Evolutionary conservation across 345 rosid genomes (phyloP), one percentile per base, ranked within the genome.

Genomic region (Arabis hirsuta): DNA sequence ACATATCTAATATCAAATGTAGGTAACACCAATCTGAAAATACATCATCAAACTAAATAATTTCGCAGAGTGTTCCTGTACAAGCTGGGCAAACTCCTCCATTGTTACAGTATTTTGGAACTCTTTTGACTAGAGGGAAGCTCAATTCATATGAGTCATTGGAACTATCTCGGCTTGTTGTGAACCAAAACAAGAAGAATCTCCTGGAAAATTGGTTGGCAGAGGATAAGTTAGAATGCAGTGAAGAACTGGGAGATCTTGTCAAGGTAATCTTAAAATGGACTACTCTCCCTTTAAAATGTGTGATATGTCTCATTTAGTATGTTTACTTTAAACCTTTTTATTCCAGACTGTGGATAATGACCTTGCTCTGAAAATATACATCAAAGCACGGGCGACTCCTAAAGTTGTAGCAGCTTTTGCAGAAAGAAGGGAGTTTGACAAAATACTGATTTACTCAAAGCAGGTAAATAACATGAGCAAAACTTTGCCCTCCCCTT

Each of bases 51-150:
- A 56, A 36, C 45, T 13, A 34, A 51, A 46, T 39, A 52, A 29
- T 34, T 12, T 55, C 84, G 78, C 83, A 95, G 99, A 92, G 98
- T 82, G 99, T 96, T 73, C 99, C 99, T 57, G 98, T 90, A 62
- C 98, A 87, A 90, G 79, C 98, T 78, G 99, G 99, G 76, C 99
- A 96, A 81, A 87, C 98, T 58, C 98, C 99, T 11, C 99, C 99
- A 20, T 72, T 96, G 71, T 72, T 96, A 83, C 99, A 96, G 80
- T 96, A 96, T 79, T 96, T 96, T 83, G 97, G 99, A 78, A 90
- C 98, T 9, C 98, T 96, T 74, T 76, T 96, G 63, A 88, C 96
- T 3, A 84, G 88, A 68, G 99, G 99, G 73, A 96, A 96, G 84
- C 98, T 96, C 41, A 96, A 96, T 80, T 86, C 97, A 55, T 96